Percentiles rank a stretch among this genome's conserved stretches.
These are phyloP conservation scores for Trametes pubescens DNA, from an alignment of 1,284 basidiomycete genomes.

Conservation along the genomic window DNA sequence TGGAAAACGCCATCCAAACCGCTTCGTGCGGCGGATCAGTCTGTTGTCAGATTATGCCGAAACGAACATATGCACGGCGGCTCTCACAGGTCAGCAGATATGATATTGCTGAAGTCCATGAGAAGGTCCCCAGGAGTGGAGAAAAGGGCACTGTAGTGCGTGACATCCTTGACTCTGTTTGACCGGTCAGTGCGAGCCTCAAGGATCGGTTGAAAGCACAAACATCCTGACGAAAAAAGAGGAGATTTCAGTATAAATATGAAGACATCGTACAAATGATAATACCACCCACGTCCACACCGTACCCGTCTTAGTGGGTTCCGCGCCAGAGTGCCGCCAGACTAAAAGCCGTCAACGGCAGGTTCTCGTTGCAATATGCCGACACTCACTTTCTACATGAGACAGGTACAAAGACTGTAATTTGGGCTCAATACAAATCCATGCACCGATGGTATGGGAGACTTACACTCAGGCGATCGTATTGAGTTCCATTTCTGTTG, in stretches of 20 bases:
- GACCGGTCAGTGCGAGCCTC: conserved; percentile 31
- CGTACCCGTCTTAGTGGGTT: conserved; percentile 54
- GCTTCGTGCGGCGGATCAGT: neutral
- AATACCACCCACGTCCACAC: conserved; percentile 60
- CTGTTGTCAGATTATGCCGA: neutral
- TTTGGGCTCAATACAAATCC: neutral
- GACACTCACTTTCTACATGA: conserved; percentile 35
- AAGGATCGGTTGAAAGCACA: neutral
- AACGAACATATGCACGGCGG: neutral
- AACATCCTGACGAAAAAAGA: conserved; percentile 11
- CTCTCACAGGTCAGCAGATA: conserved; percentile 52
- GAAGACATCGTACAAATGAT: conserved; percentile 37
- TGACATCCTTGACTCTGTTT: conserved; percentile 64
- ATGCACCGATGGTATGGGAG: neutral
- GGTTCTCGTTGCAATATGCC: no score
- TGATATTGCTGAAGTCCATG: conserved; percentile 71
- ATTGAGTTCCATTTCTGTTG: conserved; percentile 56
- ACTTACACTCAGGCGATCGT: conserved; percentile 71
- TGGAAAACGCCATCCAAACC: conserved; percentile 28
- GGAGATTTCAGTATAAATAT: neutral
- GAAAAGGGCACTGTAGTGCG: conserved; percentile 72
- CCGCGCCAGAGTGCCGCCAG: conserved; percentile 30
- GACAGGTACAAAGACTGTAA: conserved; percentile 24
- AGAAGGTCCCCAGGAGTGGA: conserved; percentile 67
- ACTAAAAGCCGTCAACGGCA: conserved; percentile 12